Evolutionary conservation across 768 basidiomycete genomes (phyloP), one percentile per base, ranked within the genome.

Genomic region (Boletus edulis): DNA sequence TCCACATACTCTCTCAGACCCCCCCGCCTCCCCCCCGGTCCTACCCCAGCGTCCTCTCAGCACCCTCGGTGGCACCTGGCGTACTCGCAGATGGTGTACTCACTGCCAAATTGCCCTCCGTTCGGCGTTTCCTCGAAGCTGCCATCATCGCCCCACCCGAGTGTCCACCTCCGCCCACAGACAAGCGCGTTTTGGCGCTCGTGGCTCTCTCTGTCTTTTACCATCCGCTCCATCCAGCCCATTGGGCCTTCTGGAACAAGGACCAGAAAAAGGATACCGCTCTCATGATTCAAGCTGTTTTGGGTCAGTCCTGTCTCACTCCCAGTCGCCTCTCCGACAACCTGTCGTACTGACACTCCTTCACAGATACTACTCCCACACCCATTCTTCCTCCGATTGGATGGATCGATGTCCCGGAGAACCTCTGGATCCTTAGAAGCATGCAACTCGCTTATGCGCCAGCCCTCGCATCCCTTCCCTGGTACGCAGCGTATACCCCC

Each of bases 181-280:
- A 53, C 65, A 64, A 60, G 38, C 63, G 76, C 53, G 67, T 85
- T 52, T 77, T 83, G 56, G 77, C 79, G 27, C 79, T 87, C 49
- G 81, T 80, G 5, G 86, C 85, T 3, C 78, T 87, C 56, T 76
- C 78, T 11, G 80, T 86, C 13, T 78, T 85, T 59, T 77, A 81
- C 61, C 72, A 74, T 46, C 79, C 79, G 15, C 73, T 75, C 31
- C 78, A 85, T 65, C 78, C 78, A 14, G 80, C 77, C 7, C 84
- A 86, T 61, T 82, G 81, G 79, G 68, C 82, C n/a, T 80, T 87
- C 64, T 87, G 86, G 86, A 77, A 75, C 44, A 75, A 74, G 56
- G 76, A 75, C 46, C 73, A 75, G 61, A 80, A 78, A 64, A 67
- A 63, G 52, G 67, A 67, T 22, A 84, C 82, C 17, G 82, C 82